Base-by-base conservation (phyloP, 2,329 filamentous ascomycete genomes). In the Diaporthe nobilis region DNA sequence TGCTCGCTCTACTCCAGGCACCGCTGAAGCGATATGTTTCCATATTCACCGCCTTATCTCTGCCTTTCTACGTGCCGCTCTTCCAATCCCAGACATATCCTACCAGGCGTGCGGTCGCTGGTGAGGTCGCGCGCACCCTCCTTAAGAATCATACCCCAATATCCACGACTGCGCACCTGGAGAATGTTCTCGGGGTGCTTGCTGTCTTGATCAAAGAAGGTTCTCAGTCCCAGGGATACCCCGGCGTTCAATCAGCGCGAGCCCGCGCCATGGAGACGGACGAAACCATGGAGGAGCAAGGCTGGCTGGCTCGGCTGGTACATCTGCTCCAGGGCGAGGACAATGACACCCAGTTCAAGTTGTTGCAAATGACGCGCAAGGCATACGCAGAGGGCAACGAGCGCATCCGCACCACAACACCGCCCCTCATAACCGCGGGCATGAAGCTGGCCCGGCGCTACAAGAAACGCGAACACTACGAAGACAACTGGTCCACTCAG, bases 251-350 rank as follows among this genome's bases (percentile, higher is more conserved):
- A 8, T 94, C 96, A 81, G 90, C 95, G 78, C 92, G 94, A 77
- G 91, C 86, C 4, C 91, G 95, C 77, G 90, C 87, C 0, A 83
- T 90, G 63, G 97, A 99, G 87, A 98, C 97, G 0, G 97, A 99
- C 77, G 97, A 99, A 86, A 98, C 96, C 0, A 92, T 98, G 81
- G 96, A 99, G 85, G 97, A 99, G 85, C 97, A 99, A 87, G 97
- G 97, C 71, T 98, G 95, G 95, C 89, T 99, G 72, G 97, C 97
- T 49, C 91, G 97, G 80, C 93, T 99, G 81, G 92, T 98, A 25
- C 97, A 99, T 85, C 88, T 98, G 74, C 91, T 99, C 71, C 89
- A 95, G 75, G 94, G 92, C 60, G 89, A 94, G 49, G 91, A 97
- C 82, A 98, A 98, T 81, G 95, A 98, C 80, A 97, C 94, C 0